Evolutionary conservation across 352 stramenopile species (phyloP).

Genomic region (Hyaloperonospora arabidopsidis): DNA sequence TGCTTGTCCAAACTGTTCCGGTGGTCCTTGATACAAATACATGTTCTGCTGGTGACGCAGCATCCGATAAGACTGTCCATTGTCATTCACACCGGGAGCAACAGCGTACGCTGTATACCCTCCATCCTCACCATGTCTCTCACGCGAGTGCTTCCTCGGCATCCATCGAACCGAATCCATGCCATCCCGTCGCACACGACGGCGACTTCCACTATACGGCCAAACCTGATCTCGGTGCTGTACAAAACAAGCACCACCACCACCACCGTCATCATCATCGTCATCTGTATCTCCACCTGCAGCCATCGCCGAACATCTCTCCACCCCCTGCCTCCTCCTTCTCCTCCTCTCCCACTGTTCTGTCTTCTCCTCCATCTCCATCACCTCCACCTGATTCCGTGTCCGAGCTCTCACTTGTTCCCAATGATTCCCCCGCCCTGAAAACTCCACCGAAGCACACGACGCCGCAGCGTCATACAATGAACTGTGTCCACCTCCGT

Average conservation of each 20-base stretch:
- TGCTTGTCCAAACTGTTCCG: slow-evolving; percentile 10
- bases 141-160: slow-evolving; percentile 9
- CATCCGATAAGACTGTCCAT: slow-evolving; percentile 10
- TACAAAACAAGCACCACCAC: slow-evolving; percentile 11
- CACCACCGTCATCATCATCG: neutral
- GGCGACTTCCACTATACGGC: slow-evolving; percentile 13
- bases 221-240: slow-evolving; percentile 8
- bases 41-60: slow-evolving; percentile 3
- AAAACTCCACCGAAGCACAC: too few species aligned
- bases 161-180: slow-evolving; percentile 17
- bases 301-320: too few species aligned
- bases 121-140: slow-evolving; percentile 6
- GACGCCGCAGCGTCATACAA: too few species aligned
- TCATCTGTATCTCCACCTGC: slow-evolving; percentile 1
- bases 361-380: too few species aligned
- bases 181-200: slow-evolving; percentile 16
- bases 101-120: slow-evolving; percentile 17
- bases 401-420: too few species aligned
- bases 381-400: too few species aligned
- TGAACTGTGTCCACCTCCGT: too few species aligned
- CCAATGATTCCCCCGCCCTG: too few species aligned
- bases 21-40: slow-evolving; percentile 15
- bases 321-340: too few species aligned
- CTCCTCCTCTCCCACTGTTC: too few species aligned
- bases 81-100: slow-evolving; percentile 2